phyloP scores from a whole-genome alignment of 768 basidiomycete genomes.

The Collybia mongolica region DNA sequence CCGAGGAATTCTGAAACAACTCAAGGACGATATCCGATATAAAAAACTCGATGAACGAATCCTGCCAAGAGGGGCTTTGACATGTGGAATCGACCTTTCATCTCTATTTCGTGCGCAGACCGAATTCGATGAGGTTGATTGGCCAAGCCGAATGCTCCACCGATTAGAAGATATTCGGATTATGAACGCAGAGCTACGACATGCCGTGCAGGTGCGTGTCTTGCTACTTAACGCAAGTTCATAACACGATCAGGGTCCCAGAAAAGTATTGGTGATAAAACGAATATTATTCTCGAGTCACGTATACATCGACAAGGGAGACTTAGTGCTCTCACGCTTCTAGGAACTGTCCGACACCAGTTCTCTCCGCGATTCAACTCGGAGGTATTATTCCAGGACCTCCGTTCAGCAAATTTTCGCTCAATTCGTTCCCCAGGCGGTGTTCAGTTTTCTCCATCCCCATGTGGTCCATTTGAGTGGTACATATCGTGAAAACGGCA shows the following conservation, averaged over 20 bases:
- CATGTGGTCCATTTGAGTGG: slow-evolving; percentile 41
- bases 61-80: slow-evolving; percentile 42
- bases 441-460: slow-evolving; percentile 20
- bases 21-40: slow-evolving; percentile 35
- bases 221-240: neutral
- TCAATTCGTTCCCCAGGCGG: too few relatives aligned
- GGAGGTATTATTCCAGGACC: slow-evolving; percentile 34
- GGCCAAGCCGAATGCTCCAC: slow-evolving; percentile 26
- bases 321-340: slow-evolving; percentile 39
- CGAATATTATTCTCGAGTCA: slow-evolving; percentile 38
- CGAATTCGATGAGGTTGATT: slow-evolving; percentile 22
- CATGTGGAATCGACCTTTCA: slow-evolving; percentile 47
- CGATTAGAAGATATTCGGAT: slow-evolving; percentile 34
- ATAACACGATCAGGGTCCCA: slow-evolving; percentile 18
- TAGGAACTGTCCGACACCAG: slow-evolving; percentile 76
- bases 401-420: slow-evolving; percentile 11
- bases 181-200: slow-evolving; percentile 35
- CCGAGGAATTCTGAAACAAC: slow-evolving; percentile 37
- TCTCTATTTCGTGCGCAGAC: slow-evolving; percentile 40
- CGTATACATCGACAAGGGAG: slow-evolving; percentile 29
- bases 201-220: slow-evolving; percentile 41
- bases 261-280: slow-evolving; percentile 49
- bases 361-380: slow-evolving; percentile 62
- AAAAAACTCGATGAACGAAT: slow-evolving; percentile 36
- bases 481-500: slow-evolving; percentile 50